A percentile compares a stretch with the other conserved stretches of the same genome.
These are phyloP conservation scores for Coniochaeta sp. DNA, from an alignment of 2,329 filamentous ascomycete genomes.

Conservation along the genomic window DNA sequence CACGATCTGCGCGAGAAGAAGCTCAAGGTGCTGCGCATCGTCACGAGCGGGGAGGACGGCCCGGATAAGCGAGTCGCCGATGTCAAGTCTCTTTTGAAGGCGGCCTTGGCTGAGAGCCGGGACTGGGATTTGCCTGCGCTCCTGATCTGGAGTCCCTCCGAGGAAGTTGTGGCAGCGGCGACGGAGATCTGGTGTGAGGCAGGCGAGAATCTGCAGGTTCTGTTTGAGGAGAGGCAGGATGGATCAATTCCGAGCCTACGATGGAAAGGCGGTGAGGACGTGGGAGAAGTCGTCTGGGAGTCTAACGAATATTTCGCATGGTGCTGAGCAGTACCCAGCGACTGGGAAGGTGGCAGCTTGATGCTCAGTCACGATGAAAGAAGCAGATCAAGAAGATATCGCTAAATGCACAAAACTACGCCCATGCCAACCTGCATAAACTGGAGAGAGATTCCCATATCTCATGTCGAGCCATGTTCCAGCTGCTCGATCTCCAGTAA, in stretches of 20 bases:
- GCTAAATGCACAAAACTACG: too few relatives aligned
- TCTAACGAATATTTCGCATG: constrained; percentile 22
- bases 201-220: constrained; percentile 18
- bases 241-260: constrained; percentile 24
- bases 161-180: constrained; percentile 15
- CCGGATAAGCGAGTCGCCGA: constrained; percentile 12
- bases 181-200: constrained; percentile 26
- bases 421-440: too few relatives aligned
- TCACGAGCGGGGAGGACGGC: constrained; percentile 9
- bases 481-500: background rate
- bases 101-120: constrained; percentile 23
- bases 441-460: background rate
- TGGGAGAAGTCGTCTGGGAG: constrained; percentile 19
- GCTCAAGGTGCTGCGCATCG: constrained; percentile 20
- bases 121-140: constrained; percentile 23
- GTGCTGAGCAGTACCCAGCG: constrained; percentile 7
- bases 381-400: too few relatives aligned
- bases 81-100: constrained; percentile 19
- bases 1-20: constrained; percentile 25
- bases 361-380: too few relatives aligned
- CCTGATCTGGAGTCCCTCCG: constrained; percentile 25
- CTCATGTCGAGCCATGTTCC: background rate
- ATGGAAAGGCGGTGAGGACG: constrained; percentile 21
- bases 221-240: constrained; percentile 22
- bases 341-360: too few relatives aligned